Evolutionary conservation across 2,329 filamentous ascomycete species (phyloP), one percentile per base, ranked within the genome.

Genomic region (Colletotrichum magnum): DNA sequence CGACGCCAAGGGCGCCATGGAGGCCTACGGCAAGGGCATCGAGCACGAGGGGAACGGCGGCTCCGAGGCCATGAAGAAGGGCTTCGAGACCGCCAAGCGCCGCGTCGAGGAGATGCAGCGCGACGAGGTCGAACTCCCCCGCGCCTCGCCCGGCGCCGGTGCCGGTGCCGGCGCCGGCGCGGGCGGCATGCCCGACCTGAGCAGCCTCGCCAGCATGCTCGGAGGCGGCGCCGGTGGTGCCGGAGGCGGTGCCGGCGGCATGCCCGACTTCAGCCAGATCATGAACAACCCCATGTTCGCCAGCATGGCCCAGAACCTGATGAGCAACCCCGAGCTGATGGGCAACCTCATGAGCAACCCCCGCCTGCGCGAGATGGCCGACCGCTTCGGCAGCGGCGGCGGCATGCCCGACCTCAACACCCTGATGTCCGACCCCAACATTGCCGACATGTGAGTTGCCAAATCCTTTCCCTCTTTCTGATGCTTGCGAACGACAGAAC

Each of bases 271-370:
- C 26, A 83, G 89, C 72, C 89, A 89, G 72, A 91, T 99, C 80
- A 97, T 98, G 94, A 94, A 86, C 86, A 99, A 98, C 85, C 96
- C 96, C 64, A 98, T 98, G 96, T 97, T 99, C 84, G 90, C 94
- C 58, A 93, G 89, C 83, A 98, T 98, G 94, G 96, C 96, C 5
- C 94, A 98, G 85, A 97, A 94, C 81, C 83, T 99, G 64, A 98
- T 98, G 96, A 94, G 90, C 83, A 98, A 99, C 84, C 96, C 96
- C 0, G 93, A 97, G 10, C 90, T 95, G 85, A 92, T 98, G 90
- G 88, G 86, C 79, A 96, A 94, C 80, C 83, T 99, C 68, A 97
- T 99, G 95, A 94, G 86, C 86, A 98, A 99, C 85, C 96, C 96
- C 3, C 89, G 91, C 71, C 84, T 98, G 71, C 88, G 93, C 65